A percentile compares a stretch with the other conserved stretches of the same genome.
Evolutionary conservation across 208 protist species (phyloP).

Genomic region (Wallacemonas rigidus): DNA sequence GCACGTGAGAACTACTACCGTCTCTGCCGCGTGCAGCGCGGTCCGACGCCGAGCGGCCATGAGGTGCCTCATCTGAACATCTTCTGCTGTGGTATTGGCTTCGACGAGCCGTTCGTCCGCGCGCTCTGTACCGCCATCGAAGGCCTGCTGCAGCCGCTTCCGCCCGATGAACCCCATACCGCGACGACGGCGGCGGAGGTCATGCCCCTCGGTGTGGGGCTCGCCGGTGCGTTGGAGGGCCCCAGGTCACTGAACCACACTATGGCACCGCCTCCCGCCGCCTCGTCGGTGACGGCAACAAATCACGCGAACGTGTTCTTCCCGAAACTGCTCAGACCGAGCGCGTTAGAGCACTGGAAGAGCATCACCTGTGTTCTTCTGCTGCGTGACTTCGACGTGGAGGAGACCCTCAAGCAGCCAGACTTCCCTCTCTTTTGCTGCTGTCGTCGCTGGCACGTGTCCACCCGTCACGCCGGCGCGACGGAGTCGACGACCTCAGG

Average conservation of each 20-base stretch:
- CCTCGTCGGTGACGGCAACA: neutral
- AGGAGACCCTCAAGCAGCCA: conserved; percentile 24
- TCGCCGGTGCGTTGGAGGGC: neutral
- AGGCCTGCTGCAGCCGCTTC: conserved; percentile 35
- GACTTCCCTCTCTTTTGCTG: conserved; percentile 66
- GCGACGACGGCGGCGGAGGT: conserved; percentile 9
- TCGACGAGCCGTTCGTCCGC: conserved; percentile 46
- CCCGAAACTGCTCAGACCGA: conserved; percentile 11
- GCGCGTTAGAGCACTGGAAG: conserved; percentile 33
- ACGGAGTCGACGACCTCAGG: conserved; percentile 12
- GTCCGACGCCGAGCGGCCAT: conserved; percentile 28
- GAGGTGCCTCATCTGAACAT: conserved; percentile 50
- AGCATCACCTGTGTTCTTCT: conserved; percentile 62
- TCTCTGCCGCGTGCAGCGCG: conserved; percentile 28
- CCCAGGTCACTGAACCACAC: neutral
- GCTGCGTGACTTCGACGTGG: conserved; percentile 31
- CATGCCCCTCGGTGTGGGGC: neutral
- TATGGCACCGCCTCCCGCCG: neutral
- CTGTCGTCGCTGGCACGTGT: conserved; percentile 28
- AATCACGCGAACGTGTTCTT: neutral
- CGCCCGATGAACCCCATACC: conserved; percentile 7
- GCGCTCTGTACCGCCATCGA: conserved; percentile 51
- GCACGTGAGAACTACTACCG: conserved; percentile 44
- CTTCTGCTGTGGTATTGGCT: conserved; percentile 66
- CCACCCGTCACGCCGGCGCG: neutral